Evolutionary conservation across 1,284 basidiomycete species (phyloP), one percentile per base, ranked within the genome.

Genomic region (Hypsizygus ulmarius): DNA sequence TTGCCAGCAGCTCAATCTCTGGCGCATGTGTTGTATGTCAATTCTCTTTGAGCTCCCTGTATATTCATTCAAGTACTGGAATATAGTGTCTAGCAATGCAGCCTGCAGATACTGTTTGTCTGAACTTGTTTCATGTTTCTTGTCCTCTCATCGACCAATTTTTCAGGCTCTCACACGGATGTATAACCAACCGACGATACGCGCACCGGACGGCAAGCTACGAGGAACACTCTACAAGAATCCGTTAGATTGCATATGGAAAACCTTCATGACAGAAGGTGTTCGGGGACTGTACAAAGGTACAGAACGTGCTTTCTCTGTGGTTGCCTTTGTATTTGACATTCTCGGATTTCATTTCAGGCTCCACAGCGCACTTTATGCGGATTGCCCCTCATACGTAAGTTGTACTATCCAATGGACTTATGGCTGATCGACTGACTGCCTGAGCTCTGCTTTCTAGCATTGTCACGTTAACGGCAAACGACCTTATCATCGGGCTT

Each of bases 191-290:
- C 90, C 90, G 18, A 93, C 90, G 2, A 72, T 77, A 54, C 74
- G 70, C 34, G 77, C 85, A 44, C 82, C 88, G 2, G 78, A 90
- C 50, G 94, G 94, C 29, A 83, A 76, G 59, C 69, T 82, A 34
- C 76, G 84, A 49, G 93, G 94, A 4, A 72, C 83, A 2, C 72
- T 97, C 9, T 97, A 97, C 71, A 87, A 79, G 65, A 95, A 90
- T 64, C 95, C 95, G 1, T 84, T 97, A 59, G 94, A 97, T 62
- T 97, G 95, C 68, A 74, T 99, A 42, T 97, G 90, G 89, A 96
- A 97, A 73, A 99, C 95, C 0, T 80, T 92, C 56, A 89, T 88
- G 64, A 75, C 88, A 0, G 96, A 99, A 70, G 96, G 96, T 33
- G 72, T 95, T 8, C 73, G 84, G 35, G 96, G 92, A 18, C 90